Conservation (phyloP, 331 rosid genomes). For the Acacia concinna region DNA sequence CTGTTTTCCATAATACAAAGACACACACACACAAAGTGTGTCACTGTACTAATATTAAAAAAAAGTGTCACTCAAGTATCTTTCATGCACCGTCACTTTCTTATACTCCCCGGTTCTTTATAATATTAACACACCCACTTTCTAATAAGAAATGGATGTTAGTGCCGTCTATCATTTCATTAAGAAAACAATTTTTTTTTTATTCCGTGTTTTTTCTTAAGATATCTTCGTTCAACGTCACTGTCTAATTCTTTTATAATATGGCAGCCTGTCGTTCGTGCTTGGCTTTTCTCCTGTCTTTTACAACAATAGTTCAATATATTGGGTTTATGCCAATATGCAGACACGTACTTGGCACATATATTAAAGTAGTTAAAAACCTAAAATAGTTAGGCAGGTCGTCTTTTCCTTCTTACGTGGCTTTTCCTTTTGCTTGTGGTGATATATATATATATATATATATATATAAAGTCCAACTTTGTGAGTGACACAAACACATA, state of each 20-base stretch:
- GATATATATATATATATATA: not conserved
- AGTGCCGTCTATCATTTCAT: slow-evolving; percentile 45
- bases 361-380: slow-evolving; percentile 28
- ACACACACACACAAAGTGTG: not conserved
- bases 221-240: slow-evolving; percentile 52
- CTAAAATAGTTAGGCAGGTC: slow-evolving; percentile 37
- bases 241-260: slow-evolving; percentile 42
- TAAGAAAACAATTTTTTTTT: slow-evolving; percentile 24
- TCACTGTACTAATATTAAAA: too few species aligned
- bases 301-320: slow-evolving; percentile 19
- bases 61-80: slow-evolving; percentile 40
- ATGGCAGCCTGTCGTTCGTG: slow-evolving; percentile 30
- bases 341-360: slow-evolving; percentile 5
- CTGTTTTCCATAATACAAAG: slow-evolving; percentile 32
- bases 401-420: not conserved
- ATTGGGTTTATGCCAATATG: slow-evolving; percentile 23
- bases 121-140: not conserved
- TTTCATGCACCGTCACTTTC: slow-evolving; percentile 29
- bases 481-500: slow-evolving; percentile 4
- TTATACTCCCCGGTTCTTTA: not conserved
- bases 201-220: slow-evolving; percentile 6
- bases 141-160: slow-evolving; percentile 22
- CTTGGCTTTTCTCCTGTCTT: slow-evolving; percentile 38
- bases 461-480: slow-evolving; percentile 27
- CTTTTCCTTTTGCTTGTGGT: slow-evolving; percentile 24